Evolutionary conservation across 2,329 filamentous ascomycete species (phyloP).

Genomic region (Botryotinia narcissicola): DNA sequence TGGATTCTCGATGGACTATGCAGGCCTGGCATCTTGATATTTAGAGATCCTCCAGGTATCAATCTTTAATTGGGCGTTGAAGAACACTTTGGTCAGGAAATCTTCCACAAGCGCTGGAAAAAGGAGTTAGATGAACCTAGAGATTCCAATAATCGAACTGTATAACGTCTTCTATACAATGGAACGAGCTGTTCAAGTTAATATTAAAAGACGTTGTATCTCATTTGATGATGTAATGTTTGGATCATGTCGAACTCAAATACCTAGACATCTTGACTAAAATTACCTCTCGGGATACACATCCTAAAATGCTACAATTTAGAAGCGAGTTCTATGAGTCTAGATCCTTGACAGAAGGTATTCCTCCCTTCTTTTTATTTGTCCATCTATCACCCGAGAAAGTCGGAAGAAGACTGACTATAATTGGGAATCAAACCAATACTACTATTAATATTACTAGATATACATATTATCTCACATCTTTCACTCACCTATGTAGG

Average conservation of each 20-base stretch:
- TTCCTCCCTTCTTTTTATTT: not conserved
- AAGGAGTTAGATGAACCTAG: not conserved
- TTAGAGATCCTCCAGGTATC: too few species aligned
- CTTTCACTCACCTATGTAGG: not conserved
- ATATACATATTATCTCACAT: not conserved
- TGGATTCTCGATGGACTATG: not conserved
- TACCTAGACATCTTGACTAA: not conserved
- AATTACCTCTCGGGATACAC: not conserved
- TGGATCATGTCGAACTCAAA: not conserved
- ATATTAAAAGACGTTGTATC: not conserved
- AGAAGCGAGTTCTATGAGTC: not conserved
- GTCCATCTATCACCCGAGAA: not conserved
- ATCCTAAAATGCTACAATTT: not conserved
- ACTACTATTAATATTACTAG: not conserved
- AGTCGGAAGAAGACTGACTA: not conserved
- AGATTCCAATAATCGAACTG: not conserved
- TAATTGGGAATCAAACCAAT: not conserved
- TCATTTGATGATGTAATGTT: not conserved
- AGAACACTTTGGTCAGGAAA: too few species aligned
- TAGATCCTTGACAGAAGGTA: not conserved
- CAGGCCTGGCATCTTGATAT: not conserved
- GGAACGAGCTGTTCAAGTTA: not conserved
- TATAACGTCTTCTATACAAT: too few species aligned
- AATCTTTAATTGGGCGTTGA: too few species aligned
- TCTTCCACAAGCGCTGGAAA: too few species aligned